Conservation (phyloP, 1,284 basidiomycete genomes). For the Caloboletus firmus region DNA sequence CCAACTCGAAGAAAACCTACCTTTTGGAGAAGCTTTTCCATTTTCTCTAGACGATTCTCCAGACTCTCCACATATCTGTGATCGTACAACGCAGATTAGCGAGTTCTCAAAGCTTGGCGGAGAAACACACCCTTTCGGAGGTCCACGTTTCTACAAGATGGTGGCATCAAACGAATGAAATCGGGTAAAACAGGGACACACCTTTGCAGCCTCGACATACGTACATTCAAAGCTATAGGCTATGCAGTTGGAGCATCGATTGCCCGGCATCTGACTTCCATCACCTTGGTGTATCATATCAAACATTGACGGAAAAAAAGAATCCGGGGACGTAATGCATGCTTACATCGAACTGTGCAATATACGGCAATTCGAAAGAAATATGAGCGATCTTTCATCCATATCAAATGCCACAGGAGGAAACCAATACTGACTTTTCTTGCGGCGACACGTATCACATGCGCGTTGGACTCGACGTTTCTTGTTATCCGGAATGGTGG, state of each 20-base stretch:
- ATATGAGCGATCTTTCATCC: constrained; percentile 7
- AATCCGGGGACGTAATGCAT: not conserved
- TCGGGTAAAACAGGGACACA: constrained; percentile 31
- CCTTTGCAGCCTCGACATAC: constrained; percentile 74
- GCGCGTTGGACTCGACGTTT: constrained; percentile 72
- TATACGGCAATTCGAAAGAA: not conserved
- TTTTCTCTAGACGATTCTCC: constrained; percentile 67
- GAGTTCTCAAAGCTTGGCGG: not conserved
- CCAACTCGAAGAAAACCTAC: constrained; percentile 34
- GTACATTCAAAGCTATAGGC: constrained; percentile 75
- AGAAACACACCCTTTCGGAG: constrained; percentile 69
- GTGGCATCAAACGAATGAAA: not conserved
- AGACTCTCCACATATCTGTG: constrained; percentile 69
- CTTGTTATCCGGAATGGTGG: constrained; percentile 40
- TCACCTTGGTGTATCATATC: constrained; percentile 44
- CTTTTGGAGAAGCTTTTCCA: constrained; percentile 66
- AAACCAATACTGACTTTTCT: constrained; percentile 55
- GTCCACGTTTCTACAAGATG: constrained; percentile 68
- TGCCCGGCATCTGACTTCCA: constrained; percentile 62
- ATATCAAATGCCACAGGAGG: not conserved
- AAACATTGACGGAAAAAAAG: not conserved
- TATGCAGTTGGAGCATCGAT: constrained; percentile 76
- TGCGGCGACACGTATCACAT: constrained; percentile 72
- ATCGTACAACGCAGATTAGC: not conserved
- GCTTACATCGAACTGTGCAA: constrained; percentile 54